phyloP scores from a whole-genome alignment of 345 rosid species.

The Streptanthus diversifolius region DNA sequence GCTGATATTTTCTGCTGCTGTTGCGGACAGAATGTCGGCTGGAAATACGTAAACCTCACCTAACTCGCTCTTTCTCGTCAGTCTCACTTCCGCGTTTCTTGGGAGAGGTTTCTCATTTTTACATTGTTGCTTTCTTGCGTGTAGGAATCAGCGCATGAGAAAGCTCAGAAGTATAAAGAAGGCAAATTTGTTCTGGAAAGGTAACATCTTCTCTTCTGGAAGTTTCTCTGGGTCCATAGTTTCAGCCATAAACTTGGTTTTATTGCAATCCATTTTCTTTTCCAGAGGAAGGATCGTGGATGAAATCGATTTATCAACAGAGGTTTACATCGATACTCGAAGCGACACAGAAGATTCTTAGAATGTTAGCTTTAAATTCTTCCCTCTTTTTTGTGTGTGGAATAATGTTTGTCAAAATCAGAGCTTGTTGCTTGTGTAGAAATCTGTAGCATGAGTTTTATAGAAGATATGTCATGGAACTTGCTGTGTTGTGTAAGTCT shows the following conservation, averaged over 20 bases:
- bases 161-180: slow-evolving; percentile 74
- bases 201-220: slow-evolving; percentile 36
- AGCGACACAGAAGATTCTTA: slow-evolving; percentile 58
- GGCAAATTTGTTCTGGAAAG: slow-evolving; percentile 84
- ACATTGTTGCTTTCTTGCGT: not conserved
- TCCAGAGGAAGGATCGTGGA: slow-evolving; percentile 72
- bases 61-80: not conserved
- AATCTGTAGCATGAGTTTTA: slow-evolving; percentile 7
- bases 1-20: slow-evolving; percentile 85
- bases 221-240: not conserved
- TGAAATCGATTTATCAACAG: slow-evolving; percentile 62
- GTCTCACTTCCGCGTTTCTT: not conserved
- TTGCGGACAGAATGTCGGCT: slow-evolving; percentile 85
- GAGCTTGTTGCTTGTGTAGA: slow-evolving; percentile 23
- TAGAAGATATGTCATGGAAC: not conserved
- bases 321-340: slow-evolving; percentile 57
- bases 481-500: slow-evolving; percentile 5
- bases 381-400: not conserved
- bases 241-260: not conserved
- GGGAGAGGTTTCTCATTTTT: not conserved
- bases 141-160: slow-evolving; percentile 73
- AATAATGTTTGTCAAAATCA: slow-evolving; percentile 11
- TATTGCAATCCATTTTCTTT: not conserved
- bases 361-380: slow-evolving; percentile 9
- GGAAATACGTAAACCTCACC: slow-evolving; percentile 74